These are phyloP conservation scores for Raddia guianensis DNA, from an alignment of 176 grass and related monocot species.

Conservation along the genomic window DNA sequence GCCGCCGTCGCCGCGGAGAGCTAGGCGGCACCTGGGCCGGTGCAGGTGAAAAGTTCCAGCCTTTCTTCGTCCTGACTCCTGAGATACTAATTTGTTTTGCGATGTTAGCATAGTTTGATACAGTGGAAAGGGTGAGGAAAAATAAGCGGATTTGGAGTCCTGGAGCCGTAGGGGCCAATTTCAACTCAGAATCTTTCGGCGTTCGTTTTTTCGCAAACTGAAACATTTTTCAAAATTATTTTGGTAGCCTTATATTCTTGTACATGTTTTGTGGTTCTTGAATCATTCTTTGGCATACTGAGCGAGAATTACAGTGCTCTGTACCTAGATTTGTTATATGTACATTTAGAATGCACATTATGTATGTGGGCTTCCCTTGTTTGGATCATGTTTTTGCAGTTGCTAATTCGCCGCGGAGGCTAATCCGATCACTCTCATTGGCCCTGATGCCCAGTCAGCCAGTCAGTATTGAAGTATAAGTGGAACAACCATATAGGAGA, in stretches of 20 bases:
- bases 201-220: no score
- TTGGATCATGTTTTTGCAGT: not conserved
- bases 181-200: no score
- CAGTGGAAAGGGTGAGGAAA: not conserved
- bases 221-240: not conserved
- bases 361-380: not conserved
- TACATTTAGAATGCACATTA: not conserved
- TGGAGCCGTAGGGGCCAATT: not conserved
- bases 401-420: not conserved
- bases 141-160: not conserved
- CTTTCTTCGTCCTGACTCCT: not conserved
- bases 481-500: not conserved
- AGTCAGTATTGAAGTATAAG: not conserved
- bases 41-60: conserved; percentile 20
- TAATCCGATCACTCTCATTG: not conserved
- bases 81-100: not conserved
- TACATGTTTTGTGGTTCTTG: not conserved
- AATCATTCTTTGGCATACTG: conserved; percentile 11
- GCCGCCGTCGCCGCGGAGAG: no score
- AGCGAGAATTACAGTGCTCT: not conserved
- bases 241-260: not conserved
- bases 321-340: not conserved
- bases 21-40: no score
- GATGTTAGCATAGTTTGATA: not conserved
- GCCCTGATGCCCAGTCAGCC: not conserved